phyloP scores from a whole-genome alignment of 805 yeast species.

The Metschnikowia cubensis region DNA sequence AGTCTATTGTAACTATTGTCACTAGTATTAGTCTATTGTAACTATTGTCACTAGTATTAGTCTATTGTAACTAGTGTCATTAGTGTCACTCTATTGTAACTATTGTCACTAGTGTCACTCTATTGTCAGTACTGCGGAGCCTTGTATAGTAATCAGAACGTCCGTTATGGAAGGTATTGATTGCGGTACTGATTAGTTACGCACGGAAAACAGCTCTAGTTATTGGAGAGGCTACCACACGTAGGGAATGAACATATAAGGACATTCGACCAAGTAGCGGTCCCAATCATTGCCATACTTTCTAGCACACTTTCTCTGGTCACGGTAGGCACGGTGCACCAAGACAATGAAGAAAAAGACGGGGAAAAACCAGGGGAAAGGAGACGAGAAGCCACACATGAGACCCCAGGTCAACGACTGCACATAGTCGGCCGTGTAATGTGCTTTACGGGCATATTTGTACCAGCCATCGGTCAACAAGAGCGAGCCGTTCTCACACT shows the following conservation, averaged over 20 bases:
- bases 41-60: too few relatives aligned
- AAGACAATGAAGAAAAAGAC: slow-evolving; percentile 82
- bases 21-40: too few relatives aligned
- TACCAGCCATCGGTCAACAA: slow-evolving; percentile 94
- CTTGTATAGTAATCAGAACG: too few relatives aligned
- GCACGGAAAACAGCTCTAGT: too few relatives aligned
- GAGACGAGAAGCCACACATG: slow-evolving; percentile 80
- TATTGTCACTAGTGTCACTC: too few relatives aligned
- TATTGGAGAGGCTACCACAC: slow-evolving; percentile 36
- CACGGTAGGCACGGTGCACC: slow-evolving; percentile 86
- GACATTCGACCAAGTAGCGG: slow-evolving; percentile 79
- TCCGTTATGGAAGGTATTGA: too few relatives aligned
- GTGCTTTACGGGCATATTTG: slow-evolving; percentile 86
- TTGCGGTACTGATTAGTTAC: neutral
- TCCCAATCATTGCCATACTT: slow-evolving; percentile 97
- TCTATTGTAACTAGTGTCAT: too few relatives aligned
- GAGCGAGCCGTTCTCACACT: slow-evolving; percentile 78
- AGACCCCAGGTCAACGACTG: slow-evolving; percentile 92
- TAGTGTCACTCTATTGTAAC: too few relatives aligned
- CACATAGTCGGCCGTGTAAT: slow-evolving; percentile 90
- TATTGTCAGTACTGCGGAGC: too few relatives aligned
- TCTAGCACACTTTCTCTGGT: slow-evolving; percentile 72
- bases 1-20: too few relatives aligned
- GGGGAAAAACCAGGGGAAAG: slow-evolving; percentile 97
- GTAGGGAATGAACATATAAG: slow-evolving; percentile 87